Conservation (phyloP, 2,329 filamentous ascomycete species). For the Aspergillus costaricaensis region DNA sequence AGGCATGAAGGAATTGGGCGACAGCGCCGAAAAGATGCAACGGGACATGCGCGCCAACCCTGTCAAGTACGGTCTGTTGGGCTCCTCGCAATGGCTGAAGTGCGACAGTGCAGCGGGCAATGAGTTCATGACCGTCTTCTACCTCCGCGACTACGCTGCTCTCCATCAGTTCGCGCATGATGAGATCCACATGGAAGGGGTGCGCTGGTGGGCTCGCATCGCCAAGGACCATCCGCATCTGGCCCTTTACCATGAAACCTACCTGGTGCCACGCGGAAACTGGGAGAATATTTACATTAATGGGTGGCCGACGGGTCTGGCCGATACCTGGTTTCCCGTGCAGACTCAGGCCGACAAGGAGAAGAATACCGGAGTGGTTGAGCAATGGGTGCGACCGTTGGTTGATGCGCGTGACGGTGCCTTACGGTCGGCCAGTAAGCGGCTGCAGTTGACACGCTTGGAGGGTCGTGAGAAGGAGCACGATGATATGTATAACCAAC, state of each 20-base stretch:
- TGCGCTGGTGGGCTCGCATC: slow-evolving; percentile 48
- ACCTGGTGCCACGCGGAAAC: slow-evolving; percentile 38
- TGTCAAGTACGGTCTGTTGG: slow-evolving; percentile 14
- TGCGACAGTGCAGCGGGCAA: slow-evolving; percentile 36
- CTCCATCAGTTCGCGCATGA: slow-evolving; percentile 50
- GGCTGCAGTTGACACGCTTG: slow-evolving; percentile 4
- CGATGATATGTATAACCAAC: slow-evolving; percentile 1
- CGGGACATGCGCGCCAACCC: slow-evolving; percentile 16
- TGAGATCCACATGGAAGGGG: slow-evolving; percentile 41
- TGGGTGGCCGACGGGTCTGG: slow-evolving; percentile 37
- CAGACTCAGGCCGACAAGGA: not conserved
- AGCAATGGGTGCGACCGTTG: slow-evolving; percentile 4
- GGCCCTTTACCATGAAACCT: slow-evolving; percentile 51
- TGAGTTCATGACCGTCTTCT: slow-evolving; percentile 41
- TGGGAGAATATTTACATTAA: slow-evolving; percentile 51
- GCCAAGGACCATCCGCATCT: slow-evolving; percentile 41
- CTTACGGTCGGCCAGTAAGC: slow-evolving; percentile 10
- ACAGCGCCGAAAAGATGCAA: slow-evolving; percentile 37
- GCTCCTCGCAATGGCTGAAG: slow-evolving; percentile 32
- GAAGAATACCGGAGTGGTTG: not conserved
- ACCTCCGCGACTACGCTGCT: slow-evolving; percentile 45
- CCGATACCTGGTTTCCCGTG: slow-evolving; percentile 17
- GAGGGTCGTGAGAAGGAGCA: slow-evolving; percentile 1
- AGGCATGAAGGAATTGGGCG: slow-evolving; percentile 30
- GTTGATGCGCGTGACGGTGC: slow-evolving; percentile 5